phyloP scores from a whole-genome alignment of 176 grass and related monocot genomes.

The Cymbopogon citratus region DNA sequence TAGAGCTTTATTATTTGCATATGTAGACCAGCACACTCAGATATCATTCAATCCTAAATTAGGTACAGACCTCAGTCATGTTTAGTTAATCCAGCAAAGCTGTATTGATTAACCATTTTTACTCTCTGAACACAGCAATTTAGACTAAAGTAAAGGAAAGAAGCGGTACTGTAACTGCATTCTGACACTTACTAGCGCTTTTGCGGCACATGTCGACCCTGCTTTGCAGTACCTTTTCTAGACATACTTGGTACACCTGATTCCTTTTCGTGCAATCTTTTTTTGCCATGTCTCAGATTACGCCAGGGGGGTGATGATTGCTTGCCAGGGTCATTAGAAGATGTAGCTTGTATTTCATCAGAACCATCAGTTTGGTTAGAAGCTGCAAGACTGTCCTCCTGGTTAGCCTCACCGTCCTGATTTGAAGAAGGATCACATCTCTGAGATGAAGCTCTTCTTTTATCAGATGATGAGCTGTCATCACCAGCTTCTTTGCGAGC shows the following conservation, averaged over 20 bases:
- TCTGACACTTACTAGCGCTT: conserved; percentile 49
- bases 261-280: conserved; percentile 14
- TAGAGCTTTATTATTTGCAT: not conserved
- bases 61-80: too few species aligned
- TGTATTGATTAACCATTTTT: not conserved
- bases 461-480: conserved; percentile 17
- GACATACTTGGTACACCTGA: conserved; percentile 5
- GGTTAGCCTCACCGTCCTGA: conserved; percentile 12
- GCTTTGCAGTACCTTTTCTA: not conserved
- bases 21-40: not conserved
- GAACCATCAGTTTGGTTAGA: not conserved
- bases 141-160: not conserved
- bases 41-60: not conserved
- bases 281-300: conserved; percentile 2
- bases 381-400: conserved; percentile 6
- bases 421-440: not conserved
- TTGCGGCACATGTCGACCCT: too few species aligned
- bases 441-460: conserved; percentile 9
- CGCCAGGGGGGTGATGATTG: conserved; percentile 20
- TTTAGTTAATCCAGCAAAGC: too few species aligned
- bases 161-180: not conserved
- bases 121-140: not conserved
- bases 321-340: too few species aligned
- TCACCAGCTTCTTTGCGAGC: conserved; percentile 5
- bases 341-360: too few species aligned